Conservation (phyloP, 2,329 filamentous ascomycete species). For the Aureobasidium subglaciale region DNA sequence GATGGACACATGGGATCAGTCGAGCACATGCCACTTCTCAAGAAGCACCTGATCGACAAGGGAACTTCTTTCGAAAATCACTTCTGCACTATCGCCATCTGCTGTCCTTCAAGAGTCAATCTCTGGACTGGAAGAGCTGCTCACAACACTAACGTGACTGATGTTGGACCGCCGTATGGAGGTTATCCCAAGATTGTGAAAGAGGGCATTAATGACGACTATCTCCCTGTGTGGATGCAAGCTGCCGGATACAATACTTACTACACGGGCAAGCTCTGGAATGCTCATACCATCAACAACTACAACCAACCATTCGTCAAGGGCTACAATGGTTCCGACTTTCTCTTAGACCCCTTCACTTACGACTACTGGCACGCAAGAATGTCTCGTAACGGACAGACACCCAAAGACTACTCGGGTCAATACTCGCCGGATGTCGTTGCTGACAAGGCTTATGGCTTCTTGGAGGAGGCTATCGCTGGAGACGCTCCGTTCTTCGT, state of each 20-base stretch:
- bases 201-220: conserved; percentile 59
- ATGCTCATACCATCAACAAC: conserved; percentile 53
- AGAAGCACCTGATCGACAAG: conserved; percentile 49
- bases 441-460: conserved; percentile 50
- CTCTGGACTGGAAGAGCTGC: conserved; percentile 58
- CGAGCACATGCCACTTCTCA: conserved; percentile 52
- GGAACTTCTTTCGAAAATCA: conserved; percentile 55
- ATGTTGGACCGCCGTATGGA: conserved; percentile 46
- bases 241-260: conserved; percentile 62
- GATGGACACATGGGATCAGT: conserved; percentile 56
- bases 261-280: conserved; percentile 65
- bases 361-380: conserved; percentile 61
- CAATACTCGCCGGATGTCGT: conserved; percentile 55
- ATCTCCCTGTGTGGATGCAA: conserved; percentile 63
- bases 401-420: conserved; percentile 49
- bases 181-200: conserved; percentile 60
- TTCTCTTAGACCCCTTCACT: conserved; percentile 54
- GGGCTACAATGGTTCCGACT: conserved; percentile 50
- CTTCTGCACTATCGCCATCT: conserved; percentile 57
- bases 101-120: conserved; percentile 59
- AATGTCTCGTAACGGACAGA: conserved; percentile 52
- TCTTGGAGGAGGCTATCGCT: conserved; percentile 38
- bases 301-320: conserved; percentile 52
- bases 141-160: conserved; percentile 63
- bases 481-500: conserved; percentile 25